phyloP scores from a whole-genome alignment of 139 green algal species.

The Chlorella sp. region DNA sequence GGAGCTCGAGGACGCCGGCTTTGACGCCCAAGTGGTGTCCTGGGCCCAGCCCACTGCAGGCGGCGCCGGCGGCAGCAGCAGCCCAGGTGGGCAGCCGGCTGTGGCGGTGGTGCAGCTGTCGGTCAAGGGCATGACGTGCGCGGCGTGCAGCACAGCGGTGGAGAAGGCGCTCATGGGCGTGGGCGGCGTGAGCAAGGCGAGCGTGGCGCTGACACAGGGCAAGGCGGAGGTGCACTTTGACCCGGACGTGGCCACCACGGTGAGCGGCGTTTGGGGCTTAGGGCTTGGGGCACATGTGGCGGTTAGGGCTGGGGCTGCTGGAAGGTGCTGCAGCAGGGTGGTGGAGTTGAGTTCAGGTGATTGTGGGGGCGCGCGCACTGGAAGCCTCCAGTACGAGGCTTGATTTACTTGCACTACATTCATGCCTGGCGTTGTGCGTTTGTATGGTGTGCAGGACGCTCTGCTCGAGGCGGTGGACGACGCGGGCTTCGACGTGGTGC shows the following conservation, averaged over 20 bases:
- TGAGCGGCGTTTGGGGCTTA: not conserved
- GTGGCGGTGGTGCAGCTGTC: constrained; percentile 9
- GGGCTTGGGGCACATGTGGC: not conserved
- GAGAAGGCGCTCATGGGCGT: constrained; percentile 50
- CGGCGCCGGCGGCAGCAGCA: not conserved
- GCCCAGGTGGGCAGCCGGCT: not conserved
- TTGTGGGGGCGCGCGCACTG: no score
- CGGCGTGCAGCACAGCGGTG: constrained; percentile 61
- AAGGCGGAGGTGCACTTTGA: constrained; percentile 15
- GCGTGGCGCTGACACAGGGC: constrained; percentile 38
- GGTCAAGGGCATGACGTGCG: constrained; percentile 80
- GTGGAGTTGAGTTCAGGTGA: no score
- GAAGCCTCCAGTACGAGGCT: constrained; percentile 1
- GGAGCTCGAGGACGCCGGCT: not conserved
- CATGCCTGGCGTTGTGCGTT: no score
- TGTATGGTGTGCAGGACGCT: constrained; percentile 15
- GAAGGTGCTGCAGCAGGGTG: not conserved
- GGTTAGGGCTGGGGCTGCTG: not conserved
- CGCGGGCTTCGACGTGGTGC: constrained; percentile 66
- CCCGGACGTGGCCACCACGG: not conserved
- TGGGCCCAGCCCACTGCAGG: not conserved
- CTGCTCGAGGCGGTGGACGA: constrained; percentile 63
- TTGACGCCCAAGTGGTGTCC: not conserved
- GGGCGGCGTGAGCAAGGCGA: constrained; percentile 39
- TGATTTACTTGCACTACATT: not conserved